phyloP scores from a whole-genome alignment of 83 land plant species.

The Picea abies region DNA sequence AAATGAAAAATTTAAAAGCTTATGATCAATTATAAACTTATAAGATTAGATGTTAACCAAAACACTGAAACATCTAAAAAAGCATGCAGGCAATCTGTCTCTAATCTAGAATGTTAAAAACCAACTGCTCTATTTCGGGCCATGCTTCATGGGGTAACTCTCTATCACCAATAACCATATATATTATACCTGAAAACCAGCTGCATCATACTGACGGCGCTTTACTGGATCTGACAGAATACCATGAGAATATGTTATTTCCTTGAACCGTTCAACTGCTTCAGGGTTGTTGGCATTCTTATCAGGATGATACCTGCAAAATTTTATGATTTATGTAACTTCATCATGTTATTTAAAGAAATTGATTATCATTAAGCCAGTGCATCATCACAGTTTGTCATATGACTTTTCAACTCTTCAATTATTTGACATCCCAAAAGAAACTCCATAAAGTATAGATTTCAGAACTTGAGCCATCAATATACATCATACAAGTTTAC shows the following conservation, averaged over 20 bases:
- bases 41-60: background rate
- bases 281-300: slow-evolving; percentile 89
- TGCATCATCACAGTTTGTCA: background rate
- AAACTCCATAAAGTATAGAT: background rate
- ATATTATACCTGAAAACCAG: slow-evolving; percentile 85
- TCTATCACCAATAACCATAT: too few species aligned
- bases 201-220: slow-evolving; percentile 82
- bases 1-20: background rate
- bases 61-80: background rate
- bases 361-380: background rate
- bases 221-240: slow-evolving; percentile 91
- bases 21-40: background rate
- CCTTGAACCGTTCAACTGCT: slow-evolving; percentile 92
- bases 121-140: too few species aligned
- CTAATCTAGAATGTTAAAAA: too few species aligned
- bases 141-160: too few species aligned
- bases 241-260: slow-evolving; percentile 88
- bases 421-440: background rate
- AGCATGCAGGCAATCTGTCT: background rate
- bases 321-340: background rate
- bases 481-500: background rate
- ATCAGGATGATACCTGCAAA: slow-evolving; percentile 91
- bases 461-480: background rate
- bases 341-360: background rate
- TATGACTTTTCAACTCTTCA: background rate